Conservation (phyloP, 257 asterid genomes). For the Forsythia suspensa region DNA sequence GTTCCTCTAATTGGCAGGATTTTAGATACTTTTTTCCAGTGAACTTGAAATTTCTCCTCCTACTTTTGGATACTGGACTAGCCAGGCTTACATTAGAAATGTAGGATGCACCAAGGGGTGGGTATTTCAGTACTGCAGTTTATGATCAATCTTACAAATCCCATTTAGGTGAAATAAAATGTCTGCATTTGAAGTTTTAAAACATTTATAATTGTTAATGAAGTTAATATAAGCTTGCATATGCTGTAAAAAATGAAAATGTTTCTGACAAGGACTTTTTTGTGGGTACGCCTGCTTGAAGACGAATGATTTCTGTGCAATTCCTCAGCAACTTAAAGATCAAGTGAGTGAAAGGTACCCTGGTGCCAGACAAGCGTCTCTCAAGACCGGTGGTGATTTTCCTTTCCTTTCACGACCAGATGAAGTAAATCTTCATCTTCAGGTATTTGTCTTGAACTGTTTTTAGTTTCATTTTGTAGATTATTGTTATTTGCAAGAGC, state of each 20-base stretch:
- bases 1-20: not conserved
- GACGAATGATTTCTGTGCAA: slow-evolving; percentile 92
- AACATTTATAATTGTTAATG: not conserved
- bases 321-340: slow-evolving; percentile 83
- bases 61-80: slow-evolving; percentile 4
- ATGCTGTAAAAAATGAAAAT: not conserved
- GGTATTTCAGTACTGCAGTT: no score
- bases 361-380: slow-evolving; percentile 85
- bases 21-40: not conserved
- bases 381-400: slow-evolving; percentile 91
- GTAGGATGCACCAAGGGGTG: no score
- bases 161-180: not conserved
- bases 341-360: slow-evolving; percentile 87
- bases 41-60: not conserved
- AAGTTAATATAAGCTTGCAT: not conserved
- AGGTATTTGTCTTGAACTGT: slow-evolving; percentile 45
- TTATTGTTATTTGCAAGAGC: no score
- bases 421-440: slow-evolving; percentile 98
- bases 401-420: slow-evolving; percentile 96
- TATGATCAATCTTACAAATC: no score
- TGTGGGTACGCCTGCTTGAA: slow-evolving; percentile 36
- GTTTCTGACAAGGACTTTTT: not conserved
- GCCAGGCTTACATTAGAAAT: not conserved
- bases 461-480: not conserved
- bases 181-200: not conserved